Conservation (phyloP, 73 alveolate genomes). For the Tetrahymena malaccensis region DNA sequence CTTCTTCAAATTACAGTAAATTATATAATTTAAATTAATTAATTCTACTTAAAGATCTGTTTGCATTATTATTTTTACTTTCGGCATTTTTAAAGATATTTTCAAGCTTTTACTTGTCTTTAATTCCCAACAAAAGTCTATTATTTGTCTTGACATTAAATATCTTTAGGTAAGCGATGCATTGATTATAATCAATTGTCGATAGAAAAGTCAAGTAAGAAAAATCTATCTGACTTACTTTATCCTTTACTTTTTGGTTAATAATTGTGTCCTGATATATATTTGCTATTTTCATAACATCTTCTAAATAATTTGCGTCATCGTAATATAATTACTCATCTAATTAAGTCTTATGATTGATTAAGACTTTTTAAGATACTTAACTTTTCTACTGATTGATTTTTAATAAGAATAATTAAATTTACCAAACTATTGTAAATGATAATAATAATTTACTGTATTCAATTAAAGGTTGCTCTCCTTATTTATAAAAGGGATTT, state of each 20-base stretch:
- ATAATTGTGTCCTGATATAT: not conserved
- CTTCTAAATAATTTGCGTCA: not conserved
- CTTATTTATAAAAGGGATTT: not conserved
- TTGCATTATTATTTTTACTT: too few species aligned
- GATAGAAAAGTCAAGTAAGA: not conserved
- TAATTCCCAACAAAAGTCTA: not conserved
- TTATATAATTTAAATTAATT: not conserved
- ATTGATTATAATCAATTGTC: not conserved
- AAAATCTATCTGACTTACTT: not conserved
- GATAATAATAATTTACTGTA: not conserved
- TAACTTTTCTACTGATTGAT: not conserved
- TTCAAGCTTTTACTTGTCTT: not conserved
- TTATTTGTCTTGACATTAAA: not conserved
- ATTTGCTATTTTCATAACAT: not conserved
- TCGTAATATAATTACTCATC: not conserved
- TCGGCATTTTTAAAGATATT: not conserved
- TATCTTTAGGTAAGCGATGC: not conserved
- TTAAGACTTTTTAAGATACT: too few species aligned
- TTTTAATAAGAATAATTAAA: too few species aligned
- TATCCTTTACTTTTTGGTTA: not conserved
- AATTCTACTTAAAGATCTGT: too few species aligned
- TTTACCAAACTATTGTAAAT: too few species aligned
- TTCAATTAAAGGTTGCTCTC: too few species aligned
- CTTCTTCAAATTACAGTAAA: not conserved
- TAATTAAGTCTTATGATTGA: not conserved